Base-by-base conservation (phyloP, 2,329 filamentous ascomycete genomes). In the Monilinia aucupariae region DNA sequence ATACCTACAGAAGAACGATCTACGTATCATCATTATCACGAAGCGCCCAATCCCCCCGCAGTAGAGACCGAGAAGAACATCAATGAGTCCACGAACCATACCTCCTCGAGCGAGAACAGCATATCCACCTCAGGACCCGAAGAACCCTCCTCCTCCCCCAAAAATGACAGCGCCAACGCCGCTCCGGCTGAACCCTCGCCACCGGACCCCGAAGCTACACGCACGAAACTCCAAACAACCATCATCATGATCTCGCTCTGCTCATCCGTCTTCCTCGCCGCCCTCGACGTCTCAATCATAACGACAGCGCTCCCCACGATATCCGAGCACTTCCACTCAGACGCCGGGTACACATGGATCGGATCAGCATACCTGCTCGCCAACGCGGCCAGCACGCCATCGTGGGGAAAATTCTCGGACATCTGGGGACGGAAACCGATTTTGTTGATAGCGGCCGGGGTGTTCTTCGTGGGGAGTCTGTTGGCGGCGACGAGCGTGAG, bases 321-420 rank as follows among this genome's bases (percentile, higher is more conserved):
- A 59, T 78, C 79, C 20, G 76, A 79, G 65, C 74, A 81, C 41
- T 82, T 84, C 68, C 73, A 81, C 22, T 80, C 79, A 6, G 74
- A 76, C 4, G 71, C 71, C 1, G 71, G 72, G 12, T 92, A 91
- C 75, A 85, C 86, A 17, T 92, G 89, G 90, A 88, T 93, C 65
- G 89, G 89, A 0, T 85, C 82, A 34, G 84, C 89, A 0, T 92
- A 89, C 73, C 78, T 91, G 4, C 82, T 92, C 13, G 86, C 85
- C 20, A 85, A 85, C 69, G 85, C 88, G 0, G 85, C 88, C 0
- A 80, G 80, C 2, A 84, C 82, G 0, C 87, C 88, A 8, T 71
- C 68, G 12, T 92, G 89, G 89, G 87, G 86, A 5, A 83, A 82
- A 65, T 72, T 85, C 43, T 80, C 78, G 1, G 82, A 85, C 65